A percentile compares a stretch with the other conserved stretches of the same genome.
Conservation (phyloP, 140 eudicot genomes). For the Oenanthe javanica region DNA sequence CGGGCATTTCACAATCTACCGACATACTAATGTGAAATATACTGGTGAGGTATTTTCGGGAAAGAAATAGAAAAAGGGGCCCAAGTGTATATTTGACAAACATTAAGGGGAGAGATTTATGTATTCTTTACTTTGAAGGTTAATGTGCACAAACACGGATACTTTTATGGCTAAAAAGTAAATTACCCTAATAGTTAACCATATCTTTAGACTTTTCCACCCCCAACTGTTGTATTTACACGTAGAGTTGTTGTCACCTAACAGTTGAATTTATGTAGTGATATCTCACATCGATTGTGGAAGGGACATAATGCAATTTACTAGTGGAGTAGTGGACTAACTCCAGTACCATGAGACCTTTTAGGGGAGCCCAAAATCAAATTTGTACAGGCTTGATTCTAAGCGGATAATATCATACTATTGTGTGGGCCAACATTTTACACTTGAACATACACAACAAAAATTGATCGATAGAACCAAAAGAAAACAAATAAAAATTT, state of each 20-base stretch:
- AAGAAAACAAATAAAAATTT: neutral
- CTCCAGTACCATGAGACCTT: too few species aligned
- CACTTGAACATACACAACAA: too few species aligned
- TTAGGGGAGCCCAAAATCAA: too few species aligned
- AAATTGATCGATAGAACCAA: neutral
- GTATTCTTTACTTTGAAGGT: too few species aligned
- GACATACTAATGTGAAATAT: neutral
- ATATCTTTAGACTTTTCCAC: neutral
- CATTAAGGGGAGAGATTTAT: neutral
- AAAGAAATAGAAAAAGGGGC: neutral
- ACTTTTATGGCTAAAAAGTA: too few species aligned
- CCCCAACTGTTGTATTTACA: neutral
- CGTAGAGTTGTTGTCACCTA: neutral
- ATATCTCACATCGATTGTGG: neutral
- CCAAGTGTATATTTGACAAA: neutral
- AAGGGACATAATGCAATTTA: neutral
- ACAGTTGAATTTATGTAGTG: neutral
- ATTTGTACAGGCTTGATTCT: too few species aligned
- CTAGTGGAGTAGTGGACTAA: neutral
- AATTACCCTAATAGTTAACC: neutral
- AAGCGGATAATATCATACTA: too few species aligned
- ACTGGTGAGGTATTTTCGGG: neutral
- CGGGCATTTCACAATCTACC: neutral
- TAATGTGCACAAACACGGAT: too few species aligned
- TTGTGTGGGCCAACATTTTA: too few species aligned